Percentiles rank a stretch among this genome's conserved stretches.
These are phyloP conservation scores for Ilex aquifolium DNA, from an alignment of 257 asterid species.

Conservation along the genomic window DNA sequence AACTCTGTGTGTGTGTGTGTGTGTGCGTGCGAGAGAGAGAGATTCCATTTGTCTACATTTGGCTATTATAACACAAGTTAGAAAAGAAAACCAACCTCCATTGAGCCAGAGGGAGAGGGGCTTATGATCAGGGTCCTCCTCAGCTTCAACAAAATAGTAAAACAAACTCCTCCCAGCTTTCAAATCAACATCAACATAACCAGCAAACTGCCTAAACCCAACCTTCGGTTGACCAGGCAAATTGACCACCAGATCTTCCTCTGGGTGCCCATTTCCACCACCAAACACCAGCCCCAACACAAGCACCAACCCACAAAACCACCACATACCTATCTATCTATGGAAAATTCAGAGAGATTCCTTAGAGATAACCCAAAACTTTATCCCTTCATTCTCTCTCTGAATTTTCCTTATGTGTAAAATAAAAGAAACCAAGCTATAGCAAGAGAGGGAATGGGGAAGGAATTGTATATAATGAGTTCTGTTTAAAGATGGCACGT, in stretches of 20 bases:
- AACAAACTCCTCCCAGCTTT: conserved; percentile 80
- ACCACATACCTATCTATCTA: conserved; percentile 30
- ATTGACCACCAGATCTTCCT: conserved; percentile 60
- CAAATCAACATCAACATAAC: conserved; percentile 82
- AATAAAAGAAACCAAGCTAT: not conserved
- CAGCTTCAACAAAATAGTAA: conserved; percentile 94
- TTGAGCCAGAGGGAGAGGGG: conserved; percentile 92
- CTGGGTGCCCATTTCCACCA: conserved; percentile 55
- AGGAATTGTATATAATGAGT: not conserved
- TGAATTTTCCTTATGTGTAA: not conserved
- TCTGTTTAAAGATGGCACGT: conserved; percentile 41
- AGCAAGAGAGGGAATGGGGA: not conserved
- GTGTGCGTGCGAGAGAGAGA: not conserved
- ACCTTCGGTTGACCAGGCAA: conserved; percentile 89
- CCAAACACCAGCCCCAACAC: conserved; percentile 37
- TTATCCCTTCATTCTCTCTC: not conserved
- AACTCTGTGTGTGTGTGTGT: no score
- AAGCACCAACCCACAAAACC: conserved; percentile 34
- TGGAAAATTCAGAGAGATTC: conserved; percentile 1
- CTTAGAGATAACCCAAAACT: not conserved
- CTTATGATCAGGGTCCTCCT: conserved; percentile 50
- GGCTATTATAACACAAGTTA: not conserved
- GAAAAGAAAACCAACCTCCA: conserved; percentile 56
- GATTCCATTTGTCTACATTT: not conserved
- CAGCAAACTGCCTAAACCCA: conserved; percentile 79